Evolutionary conservation across 352 stramenopile genomes (phyloP).

Genomic region (Pythium grandisporangium): DNA sequence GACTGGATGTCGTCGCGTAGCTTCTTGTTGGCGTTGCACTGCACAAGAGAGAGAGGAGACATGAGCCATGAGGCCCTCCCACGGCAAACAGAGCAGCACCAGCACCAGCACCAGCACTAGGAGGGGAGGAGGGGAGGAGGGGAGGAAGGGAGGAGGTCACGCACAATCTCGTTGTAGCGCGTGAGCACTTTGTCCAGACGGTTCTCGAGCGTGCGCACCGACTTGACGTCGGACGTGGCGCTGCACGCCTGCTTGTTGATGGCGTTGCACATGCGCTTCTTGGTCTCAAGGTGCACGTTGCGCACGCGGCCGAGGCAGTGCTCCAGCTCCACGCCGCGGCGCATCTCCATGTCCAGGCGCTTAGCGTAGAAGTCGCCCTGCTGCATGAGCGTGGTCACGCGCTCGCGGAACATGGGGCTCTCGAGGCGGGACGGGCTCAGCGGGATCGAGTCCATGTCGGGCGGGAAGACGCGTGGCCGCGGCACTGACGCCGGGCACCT

Average conservation of each 20-base stretch:
- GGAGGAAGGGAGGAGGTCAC: not conserved
- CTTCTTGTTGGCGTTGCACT: constrained; percentile 75
- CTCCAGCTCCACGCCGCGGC: constrained; percentile 43
- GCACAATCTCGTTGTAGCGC: constrained; percentile 70
- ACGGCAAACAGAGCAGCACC: too few relatives aligned
- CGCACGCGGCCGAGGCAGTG: constrained; percentile 18
- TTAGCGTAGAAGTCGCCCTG: constrained; percentile 71
- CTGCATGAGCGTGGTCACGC: constrained; percentile 53
- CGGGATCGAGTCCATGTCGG: constrained; percentile 38
- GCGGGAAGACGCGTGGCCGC: constrained; percentile 38
- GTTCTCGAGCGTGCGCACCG: constrained; percentile 71
- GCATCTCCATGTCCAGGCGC: constrained; percentile 44
- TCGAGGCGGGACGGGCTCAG: constrained; percentile 62
- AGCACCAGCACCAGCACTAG: too few relatives aligned
- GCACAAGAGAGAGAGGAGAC: not conserved
- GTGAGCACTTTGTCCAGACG: constrained; percentile 79
- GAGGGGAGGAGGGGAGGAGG: too few relatives aligned
- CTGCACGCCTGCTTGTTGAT: constrained; percentile 34
- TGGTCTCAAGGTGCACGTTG: constrained; percentile 37
- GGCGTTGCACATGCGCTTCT: constrained; percentile 37
- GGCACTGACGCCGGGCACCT: constrained; percentile 13
- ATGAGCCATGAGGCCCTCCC: not conserved
- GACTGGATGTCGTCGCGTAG: constrained; percentile 74
- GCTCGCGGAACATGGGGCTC: constrained; percentile 62
- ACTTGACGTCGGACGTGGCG: constrained; percentile 45